A percentile compares a stretch with the other conserved stretches of the same genome.
These are phyloP conservation scores for Lolium perenne DNA, from an alignment of 176 grass and related monocot genomes.

Conservation along the genomic window DNA sequence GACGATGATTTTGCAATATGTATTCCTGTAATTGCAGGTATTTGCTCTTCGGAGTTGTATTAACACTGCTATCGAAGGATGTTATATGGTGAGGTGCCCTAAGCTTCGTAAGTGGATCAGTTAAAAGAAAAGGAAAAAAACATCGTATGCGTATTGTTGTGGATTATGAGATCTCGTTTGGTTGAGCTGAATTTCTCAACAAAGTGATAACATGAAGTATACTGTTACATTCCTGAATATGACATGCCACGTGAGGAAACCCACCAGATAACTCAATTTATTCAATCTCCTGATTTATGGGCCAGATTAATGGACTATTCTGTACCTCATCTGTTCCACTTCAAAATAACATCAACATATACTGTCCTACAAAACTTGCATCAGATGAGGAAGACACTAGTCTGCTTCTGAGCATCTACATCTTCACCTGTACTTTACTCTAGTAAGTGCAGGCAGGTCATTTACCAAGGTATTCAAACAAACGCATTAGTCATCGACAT, in stretches of 20 bases:
- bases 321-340: no score
- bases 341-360: background rate
- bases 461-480: background rate
- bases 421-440: background rate
- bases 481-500: background rate
- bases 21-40: background rate
- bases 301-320: background rate
- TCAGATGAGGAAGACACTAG: background rate
- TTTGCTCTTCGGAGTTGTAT: no score
- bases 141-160: background rate
- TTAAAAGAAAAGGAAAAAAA: no score
- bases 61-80: no score
- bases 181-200: slow-evolving; percentile 1
- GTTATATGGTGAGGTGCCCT: background rate
- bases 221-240: background rate
- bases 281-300: background rate
- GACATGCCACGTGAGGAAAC: background rate
- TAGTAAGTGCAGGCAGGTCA: background rate
- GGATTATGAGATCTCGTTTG: background rate
- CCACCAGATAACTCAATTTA: background rate
- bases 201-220: background rate
- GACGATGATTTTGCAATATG: background rate
- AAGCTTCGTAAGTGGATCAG: no score
- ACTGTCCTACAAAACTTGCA: background rate
- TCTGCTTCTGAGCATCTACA: background rate